Conservation (phyloP, 495 filamentous ascomycete species). For the Cercophora samala region DNA sequence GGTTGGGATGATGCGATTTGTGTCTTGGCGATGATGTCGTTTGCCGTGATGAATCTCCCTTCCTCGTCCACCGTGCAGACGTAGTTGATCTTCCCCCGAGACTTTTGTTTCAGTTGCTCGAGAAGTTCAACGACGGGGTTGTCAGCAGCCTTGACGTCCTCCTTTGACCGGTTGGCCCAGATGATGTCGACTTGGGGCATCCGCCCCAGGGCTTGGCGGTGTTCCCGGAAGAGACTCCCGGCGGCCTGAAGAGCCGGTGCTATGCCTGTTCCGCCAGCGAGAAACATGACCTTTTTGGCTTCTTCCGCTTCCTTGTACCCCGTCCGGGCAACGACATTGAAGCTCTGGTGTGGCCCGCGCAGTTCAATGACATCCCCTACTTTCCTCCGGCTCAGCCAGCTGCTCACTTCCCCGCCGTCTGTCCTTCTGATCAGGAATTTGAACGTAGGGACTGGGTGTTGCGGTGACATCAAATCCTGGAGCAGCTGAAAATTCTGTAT, state of each 20-base stretch:
- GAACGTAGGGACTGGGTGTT: background rate
- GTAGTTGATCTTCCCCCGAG: conserved; percentile 55
- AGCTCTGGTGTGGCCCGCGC: background rate
- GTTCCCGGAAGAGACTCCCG: conserved; percentile 45
- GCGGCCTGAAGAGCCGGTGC: conserved; percentile 83
- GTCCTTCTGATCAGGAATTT: background rate
- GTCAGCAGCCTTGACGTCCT: conserved; percentile 29
- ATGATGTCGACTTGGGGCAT: conserved; percentile 48
- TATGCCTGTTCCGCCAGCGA: conserved; percentile 93
- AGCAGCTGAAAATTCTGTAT: background rate
- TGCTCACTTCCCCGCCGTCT: background rate
- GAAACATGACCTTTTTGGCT: conserved; percentile 57
- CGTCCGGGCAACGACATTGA: background rate
- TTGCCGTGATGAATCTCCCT: conserved; percentile 51
- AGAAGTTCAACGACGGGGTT: conserved; percentile 57
- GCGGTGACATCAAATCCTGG: background rate
- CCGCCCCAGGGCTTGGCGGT: background rate
- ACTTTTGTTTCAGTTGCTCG: conserved; percentile 52
- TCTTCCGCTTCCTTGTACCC: conserved; percentile 51
- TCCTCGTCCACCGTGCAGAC: conserved; percentile 81
- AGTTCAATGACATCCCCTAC: background rate
- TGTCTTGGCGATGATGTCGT: conserved; percentile 10
- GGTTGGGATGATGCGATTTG: background rate
- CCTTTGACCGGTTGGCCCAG: conserved; percentile 44
- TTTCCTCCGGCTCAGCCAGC: background rate